phyloP scores from a whole-genome alignment of 371 early-diverging fungal species.

The Apophysomyces variabilis region DNA sequence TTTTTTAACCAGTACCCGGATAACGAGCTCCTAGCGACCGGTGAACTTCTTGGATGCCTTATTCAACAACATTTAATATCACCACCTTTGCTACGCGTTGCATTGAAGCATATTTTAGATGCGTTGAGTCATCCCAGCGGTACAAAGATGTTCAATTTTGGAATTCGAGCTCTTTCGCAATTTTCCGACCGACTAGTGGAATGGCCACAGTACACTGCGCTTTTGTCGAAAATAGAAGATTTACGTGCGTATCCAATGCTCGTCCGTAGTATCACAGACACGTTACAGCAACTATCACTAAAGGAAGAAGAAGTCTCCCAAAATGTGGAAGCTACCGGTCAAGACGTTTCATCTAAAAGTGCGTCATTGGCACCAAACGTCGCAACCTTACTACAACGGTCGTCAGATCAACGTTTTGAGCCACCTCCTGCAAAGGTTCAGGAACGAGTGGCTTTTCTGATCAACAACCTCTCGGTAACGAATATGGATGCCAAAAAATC shows the following conservation, averaged over 20 bases:
- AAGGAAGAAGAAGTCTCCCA: not conserved
- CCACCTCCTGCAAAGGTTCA: conserved; percentile 75
- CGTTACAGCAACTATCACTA: conserved; percentile 35
- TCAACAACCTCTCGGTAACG: conserved; percentile 90
- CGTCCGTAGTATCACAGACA: conserved; percentile 32
- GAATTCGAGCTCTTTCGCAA: conserved; percentile 82
- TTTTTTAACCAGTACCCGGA: conserved; percentile 95
- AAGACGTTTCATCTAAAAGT: not conserved
- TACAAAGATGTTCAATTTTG: conserved; percentile 90
- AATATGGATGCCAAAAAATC: conserved; percentile 82
- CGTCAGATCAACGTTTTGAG: conserved; percentile 33
- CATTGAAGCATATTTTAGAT: conserved; percentile 84
- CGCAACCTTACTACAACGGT: conserved; percentile 24
- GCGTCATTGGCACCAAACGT: conserved; percentile 34
- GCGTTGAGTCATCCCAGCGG: conserved; percentile 79
- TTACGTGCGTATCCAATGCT: conserved; percentile 54
- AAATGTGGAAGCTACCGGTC: not conserved
- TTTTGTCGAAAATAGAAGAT: conserved; percentile 80
- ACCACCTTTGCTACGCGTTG: conserved; percentile 74
- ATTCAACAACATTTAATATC: conserved; percentile 85
- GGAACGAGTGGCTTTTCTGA: conserved; percentile 93
- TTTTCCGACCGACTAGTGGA: conserved; percentile 84
- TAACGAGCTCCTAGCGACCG: conserved; percentile 85
- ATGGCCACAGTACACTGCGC: conserved; percentile 89
- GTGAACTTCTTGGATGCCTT: conserved; percentile 85